Conservation (phyloP, 495 filamentous ascomycete species). For the Xylaria telfairii region DNA sequence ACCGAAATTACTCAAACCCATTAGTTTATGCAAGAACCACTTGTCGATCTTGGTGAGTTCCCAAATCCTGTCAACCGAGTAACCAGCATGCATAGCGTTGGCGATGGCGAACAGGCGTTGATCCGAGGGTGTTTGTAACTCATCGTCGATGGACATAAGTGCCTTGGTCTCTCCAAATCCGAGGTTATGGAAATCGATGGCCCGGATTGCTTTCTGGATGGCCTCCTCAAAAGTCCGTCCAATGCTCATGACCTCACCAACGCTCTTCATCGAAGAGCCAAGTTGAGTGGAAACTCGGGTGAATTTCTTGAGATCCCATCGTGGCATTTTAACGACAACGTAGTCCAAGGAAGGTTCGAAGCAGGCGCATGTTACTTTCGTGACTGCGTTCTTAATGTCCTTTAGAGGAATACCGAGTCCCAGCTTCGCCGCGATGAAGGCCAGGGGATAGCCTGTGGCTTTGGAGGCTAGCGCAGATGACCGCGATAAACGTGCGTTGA, state of each 20-base stretch:
- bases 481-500: conserved; percentile 94
- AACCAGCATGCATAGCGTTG: conserved; percentile 94
- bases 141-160: conserved; percentile 93
- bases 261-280: conserved; percentile 98
- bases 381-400: conserved; percentile 95
- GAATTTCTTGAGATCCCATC: conserved; percentile 99
- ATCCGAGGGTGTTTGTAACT: conserved; percentile 96
- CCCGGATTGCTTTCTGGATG: conserved; percentile 96
- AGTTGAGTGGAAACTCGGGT: conserved; percentile 93
- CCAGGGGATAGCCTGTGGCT: conserved; percentile 94
- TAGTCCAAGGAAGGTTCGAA: conserved; percentile 99
- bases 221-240: conserved; percentile 97
- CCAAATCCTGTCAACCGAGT: conserved; percentile 95
- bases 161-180: conserved; percentile 92
- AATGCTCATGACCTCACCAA: conserved; percentile 98
- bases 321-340: conserved; percentile 97
- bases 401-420: conserved; percentile 94
- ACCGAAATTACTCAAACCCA: conserved; percentile 87
- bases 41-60: conserved; percentile 97
- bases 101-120: conserved; percentile 97
- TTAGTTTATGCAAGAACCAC: conserved; percentile 92
- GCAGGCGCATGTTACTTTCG: conserved; percentile 94
- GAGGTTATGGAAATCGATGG: conserved; percentile 92
- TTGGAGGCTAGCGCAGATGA: conserved; percentile 96
- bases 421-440: conserved; percentile 95